Percentiles rank a stretch among this genome's conserved stretches.
These are phyloP conservation scores for Murraya paniculata DNA, from an alignment of 345 rosid species.

Conservation along the genomic window DNA sequence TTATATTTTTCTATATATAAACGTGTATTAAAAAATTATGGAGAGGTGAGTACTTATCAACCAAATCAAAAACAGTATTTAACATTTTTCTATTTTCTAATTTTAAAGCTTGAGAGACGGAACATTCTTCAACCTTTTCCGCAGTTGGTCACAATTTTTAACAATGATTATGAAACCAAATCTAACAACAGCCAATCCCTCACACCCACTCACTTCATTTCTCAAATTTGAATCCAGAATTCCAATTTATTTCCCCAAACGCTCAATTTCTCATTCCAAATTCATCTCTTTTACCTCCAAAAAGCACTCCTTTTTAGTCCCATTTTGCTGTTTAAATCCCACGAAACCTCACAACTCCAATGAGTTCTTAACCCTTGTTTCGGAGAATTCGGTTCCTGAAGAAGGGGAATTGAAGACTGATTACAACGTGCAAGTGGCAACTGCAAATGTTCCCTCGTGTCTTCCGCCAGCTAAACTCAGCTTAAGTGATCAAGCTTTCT, in stretches of 20 bases:
- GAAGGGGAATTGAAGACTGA: slow-evolving; percentile 28
- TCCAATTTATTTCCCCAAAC: slow-evolving; percentile 20
- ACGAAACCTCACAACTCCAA: slow-evolving; percentile 20
- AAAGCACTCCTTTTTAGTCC: slow-evolving; percentile 25
- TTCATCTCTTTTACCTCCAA: slow-evolving; percentile 19
- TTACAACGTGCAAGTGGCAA: slow-evolving; percentile 50
- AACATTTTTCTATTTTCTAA: too few species aligned
- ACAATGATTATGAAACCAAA: slow-evolving; percentile 35
- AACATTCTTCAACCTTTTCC: background rate
- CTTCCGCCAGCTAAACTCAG: slow-evolving; percentile 44
- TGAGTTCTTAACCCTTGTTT: slow-evolving; percentile 3
- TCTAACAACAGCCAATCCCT: slow-evolving; percentile 25
- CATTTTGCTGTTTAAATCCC: slow-evolving; percentile 32
- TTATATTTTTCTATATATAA: too few species aligned
- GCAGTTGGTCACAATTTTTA: background rate
- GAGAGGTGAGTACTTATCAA: too few species aligned
- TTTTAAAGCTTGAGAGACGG: too few species aligned
- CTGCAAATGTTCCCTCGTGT: slow-evolving; percentile 44
- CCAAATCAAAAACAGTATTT: too few species aligned
- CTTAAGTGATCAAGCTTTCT: slow-evolving; percentile 68
- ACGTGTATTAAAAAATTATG: too few species aligned
- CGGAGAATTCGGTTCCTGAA: slow-evolving; percentile 23
- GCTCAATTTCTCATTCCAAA: slow-evolving; percentile 15
- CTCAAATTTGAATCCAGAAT: slow-evolving; percentile 10
- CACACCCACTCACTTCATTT: slow-evolving; percentile 16